These are phyloP conservation scores for Hylodesmum podocarpum DNA, from an alignment of 306 rosid genomes.

Conservation along the genomic window DNA sequence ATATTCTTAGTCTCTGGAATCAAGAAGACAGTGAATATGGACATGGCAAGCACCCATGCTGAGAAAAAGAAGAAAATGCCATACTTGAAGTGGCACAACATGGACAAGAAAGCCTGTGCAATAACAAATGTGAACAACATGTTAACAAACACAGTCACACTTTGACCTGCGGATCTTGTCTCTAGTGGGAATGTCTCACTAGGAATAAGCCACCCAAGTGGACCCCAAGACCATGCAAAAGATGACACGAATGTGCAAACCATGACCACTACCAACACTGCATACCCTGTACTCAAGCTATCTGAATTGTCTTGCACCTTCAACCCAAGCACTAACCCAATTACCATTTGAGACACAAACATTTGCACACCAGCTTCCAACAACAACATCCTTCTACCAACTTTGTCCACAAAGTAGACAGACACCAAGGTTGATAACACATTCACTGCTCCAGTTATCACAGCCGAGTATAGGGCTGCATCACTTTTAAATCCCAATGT, in stretches of 20 bases:
- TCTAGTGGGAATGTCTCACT: constrained; percentile 67
- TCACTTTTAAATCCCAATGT: constrained; percentile 50
- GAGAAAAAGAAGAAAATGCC: constrained; percentile 66
- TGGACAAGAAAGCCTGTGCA: constrained; percentile 63
- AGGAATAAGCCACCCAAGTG: constrained; percentile 72
- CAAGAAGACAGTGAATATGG: constrained; percentile 32
- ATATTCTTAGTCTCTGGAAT: constrained; percentile 59
- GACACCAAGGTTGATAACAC: constrained; percentile 60
- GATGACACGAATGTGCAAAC: constrained; percentile 60
- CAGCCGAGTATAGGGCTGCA: constrained; percentile 59
- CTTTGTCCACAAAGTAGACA: constrained; percentile 47
- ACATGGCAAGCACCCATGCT: constrained; percentile 48
- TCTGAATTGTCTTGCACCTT: constrained; percentile 44
- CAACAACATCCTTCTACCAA: constrained; percentile 49
- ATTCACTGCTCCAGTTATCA: constrained; percentile 66
- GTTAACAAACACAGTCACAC: constrained; percentile 54
- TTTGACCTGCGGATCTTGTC: constrained; percentile 64
- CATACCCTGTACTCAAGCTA: constrained; percentile 33
- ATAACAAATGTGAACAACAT: constrained; percentile 66
- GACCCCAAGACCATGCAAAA: constrained; percentile 84
- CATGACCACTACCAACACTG: constrained; percentile 54
- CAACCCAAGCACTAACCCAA: constrained; percentile 45
- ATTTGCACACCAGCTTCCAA: constrained; percentile 67
- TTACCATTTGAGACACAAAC: constrained; percentile 56
- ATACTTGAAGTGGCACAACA: constrained; percentile 51